A percentile compares a stretch with the other conserved stretches of the same genome.
Conservation (phyloP, 768 basidiomycete species). For the Favolaschia claudopus region DNA sequence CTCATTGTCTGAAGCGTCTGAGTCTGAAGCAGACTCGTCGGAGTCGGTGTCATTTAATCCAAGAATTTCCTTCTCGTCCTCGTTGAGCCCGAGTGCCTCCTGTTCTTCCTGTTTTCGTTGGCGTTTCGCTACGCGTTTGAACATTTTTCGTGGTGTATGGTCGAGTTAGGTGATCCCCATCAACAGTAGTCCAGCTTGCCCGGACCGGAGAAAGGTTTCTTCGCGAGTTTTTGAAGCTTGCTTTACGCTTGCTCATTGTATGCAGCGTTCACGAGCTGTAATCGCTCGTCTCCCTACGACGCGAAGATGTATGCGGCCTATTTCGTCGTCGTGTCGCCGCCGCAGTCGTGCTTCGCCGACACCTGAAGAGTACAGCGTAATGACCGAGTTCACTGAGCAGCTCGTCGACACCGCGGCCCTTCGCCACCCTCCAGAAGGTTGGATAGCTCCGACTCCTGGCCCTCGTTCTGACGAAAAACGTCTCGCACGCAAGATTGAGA, state of each 20-base stretch:
- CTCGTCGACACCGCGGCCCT: slow-evolving; percentile 42
- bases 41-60: slow-evolving; percentile 81
- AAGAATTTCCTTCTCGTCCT: slow-evolving; percentile 67
- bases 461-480: slow-evolving; percentile 50
- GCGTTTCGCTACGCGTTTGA: slow-evolving; percentile 80
- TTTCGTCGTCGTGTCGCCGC: slow-evolving; percentile 4
- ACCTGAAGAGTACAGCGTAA: slow-evolving; percentile 11
- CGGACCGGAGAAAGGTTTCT: too few species aligned
- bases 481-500: slow-evolving; percentile 30
- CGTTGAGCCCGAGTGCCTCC: slow-evolving; percentile 69
- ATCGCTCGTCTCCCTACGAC: slow-evolving; percentile 6
- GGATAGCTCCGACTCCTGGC: slow-evolving; percentile 44
- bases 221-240: too few species aligned
- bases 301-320: slow-evolving; percentile 10
- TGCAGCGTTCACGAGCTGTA: slow-evolving; percentile 15
- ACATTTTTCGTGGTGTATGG: slow-evolving; percentile 55
- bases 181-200: too few species aligned
- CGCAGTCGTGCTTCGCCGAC: not conserved
- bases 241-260: not conserved
- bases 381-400: slow-evolving; percentile 34
- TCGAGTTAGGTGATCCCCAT: too few species aligned
- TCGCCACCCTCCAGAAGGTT: slow-evolving; percentile 37
- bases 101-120: slow-evolving; percentile 67
- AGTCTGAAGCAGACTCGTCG: slow-evolving; percentile 69
- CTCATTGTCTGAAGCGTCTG: slow-evolving; percentile 49